Percentiles rank a stretch among this genome's conserved stretches.
phyloP scores from a whole-genome alignment of 176 grass and related monocot species.

The Phragmites australis region DNA sequence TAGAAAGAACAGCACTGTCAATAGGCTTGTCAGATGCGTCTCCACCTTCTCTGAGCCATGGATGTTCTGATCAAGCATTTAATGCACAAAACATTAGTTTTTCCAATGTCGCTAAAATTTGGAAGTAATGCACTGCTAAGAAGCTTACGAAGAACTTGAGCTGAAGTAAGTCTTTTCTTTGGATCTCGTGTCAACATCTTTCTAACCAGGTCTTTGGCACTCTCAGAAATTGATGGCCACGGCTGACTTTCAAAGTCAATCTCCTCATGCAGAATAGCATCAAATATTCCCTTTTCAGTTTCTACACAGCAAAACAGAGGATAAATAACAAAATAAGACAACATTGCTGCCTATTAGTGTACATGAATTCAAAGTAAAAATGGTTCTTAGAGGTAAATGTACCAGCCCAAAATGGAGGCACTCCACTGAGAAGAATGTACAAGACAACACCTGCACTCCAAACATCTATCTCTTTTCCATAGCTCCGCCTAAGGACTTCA shows the following conservation, averaged over 20 bases:
- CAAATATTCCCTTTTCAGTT: constrained; percentile 97
- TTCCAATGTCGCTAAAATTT: background rate
- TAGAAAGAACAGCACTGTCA: constrained; percentile 94
- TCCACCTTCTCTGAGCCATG: constrained; percentile 87
- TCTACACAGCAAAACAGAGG: constrained; percentile 54
- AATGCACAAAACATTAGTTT: constrained; percentile 38
- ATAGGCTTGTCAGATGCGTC: constrained; percentile 96
- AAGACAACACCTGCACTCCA: constrained; percentile 97
- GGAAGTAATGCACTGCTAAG: constrained; percentile 22
- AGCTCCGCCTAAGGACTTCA: constrained; percentile 73
- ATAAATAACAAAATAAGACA: constrained; percentile 27
- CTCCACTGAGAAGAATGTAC: constrained; percentile 98
- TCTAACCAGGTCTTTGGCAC: constrained; percentile 86
- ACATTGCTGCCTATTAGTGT: constrained; percentile 29
- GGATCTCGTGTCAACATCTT: constrained; percentile 94
- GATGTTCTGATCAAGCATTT: constrained; percentile 69
- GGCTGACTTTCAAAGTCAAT: constrained; percentile 92
- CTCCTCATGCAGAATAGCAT: constrained; percentile 74
- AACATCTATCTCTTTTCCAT: constrained; percentile 92
- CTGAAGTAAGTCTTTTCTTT: constrained; percentile 89
- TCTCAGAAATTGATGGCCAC: constrained; percentile 87
- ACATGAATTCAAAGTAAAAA: constrained; percentile 27
- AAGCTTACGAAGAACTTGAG: constrained; percentile 88
- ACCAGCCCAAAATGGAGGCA: constrained; percentile 99
- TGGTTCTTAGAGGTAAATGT: constrained; percentile 32